A percentile compares a stretch with the other conserved stretches of the same genome.
phyloP scores from a whole-genome alignment of 2,329 filamentous ascomycete species.

The Fusarium udum region DNA sequence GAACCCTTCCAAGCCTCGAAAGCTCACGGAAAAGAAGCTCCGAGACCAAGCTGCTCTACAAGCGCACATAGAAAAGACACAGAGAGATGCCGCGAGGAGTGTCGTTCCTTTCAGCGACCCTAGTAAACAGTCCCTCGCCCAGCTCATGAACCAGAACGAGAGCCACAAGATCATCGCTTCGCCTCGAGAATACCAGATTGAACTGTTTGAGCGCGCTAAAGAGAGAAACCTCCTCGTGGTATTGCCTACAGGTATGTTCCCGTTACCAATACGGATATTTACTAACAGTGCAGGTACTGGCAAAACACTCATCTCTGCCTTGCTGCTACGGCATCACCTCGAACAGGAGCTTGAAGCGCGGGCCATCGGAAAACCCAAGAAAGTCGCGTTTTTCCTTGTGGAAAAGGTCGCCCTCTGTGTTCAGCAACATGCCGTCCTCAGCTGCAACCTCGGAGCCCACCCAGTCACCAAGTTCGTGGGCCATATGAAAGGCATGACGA shows the following conservation, averaged over 20 bases:
- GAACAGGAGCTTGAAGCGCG: conserved; percentile 80
- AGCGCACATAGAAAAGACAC: conserved; percentile 51
- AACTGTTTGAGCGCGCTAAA: conserved; percentile 90
- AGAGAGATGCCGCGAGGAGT: conserved; percentile 47
- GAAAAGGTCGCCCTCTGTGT: conserved; percentile 90
- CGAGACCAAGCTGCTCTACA: conserved; percentile 62
- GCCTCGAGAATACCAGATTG: conserved; percentile 89
- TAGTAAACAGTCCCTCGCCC: conserved; percentile 46
- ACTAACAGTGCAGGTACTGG: conserved; percentile 72
- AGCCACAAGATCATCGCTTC: conserved; percentile 72
- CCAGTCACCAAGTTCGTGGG: conserved; percentile 80
- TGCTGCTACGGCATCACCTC: conserved; percentile 80
- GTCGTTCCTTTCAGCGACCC: conserved; percentile 40
- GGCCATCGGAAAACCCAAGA: conserved; percentile 64
- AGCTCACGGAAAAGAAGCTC: conserved; percentile 58
- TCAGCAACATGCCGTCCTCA: conserved; percentile 86
- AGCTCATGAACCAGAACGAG: conserved; percentile 50
- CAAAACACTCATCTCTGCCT: conserved; percentile 94
- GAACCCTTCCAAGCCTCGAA: conserved; percentile 48
- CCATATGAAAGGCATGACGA: conserved; percentile 61
- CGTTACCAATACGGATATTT: rapidly evolving
- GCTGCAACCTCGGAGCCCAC: conserved; percentile 78
- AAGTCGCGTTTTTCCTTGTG: conserved; percentile 87
- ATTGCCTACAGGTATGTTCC: conserved; percentile 77
- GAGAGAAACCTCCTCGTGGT: conserved; percentile 89